Evolutionary conservation across 2,329 filamentous ascomycete genomes (phyloP), one percentile per base, ranked within the genome.

Genomic region (Amauroascus niger): DNA sequence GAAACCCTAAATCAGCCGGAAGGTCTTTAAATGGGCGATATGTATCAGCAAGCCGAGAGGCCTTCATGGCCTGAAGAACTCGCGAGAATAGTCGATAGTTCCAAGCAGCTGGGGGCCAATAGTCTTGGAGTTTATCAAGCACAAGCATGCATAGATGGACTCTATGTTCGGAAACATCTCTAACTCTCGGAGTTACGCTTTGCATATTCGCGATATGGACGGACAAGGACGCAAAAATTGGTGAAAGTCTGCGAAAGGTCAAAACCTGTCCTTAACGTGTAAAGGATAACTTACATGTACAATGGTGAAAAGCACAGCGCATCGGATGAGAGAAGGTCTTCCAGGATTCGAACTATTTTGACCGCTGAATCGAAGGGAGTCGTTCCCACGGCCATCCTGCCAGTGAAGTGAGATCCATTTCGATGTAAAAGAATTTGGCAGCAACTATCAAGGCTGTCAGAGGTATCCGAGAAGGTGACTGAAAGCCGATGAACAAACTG

Each of bases 71-170:
- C 8, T 28, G 20, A 18, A 52, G 32, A 18, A 47, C 24, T 5
- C 26, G 51, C 2, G 16, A 22, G 22, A 53, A 53, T 9, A 53
- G 28, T n/a, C 24, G 43, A 33, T 41, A 53, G 14, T 53, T 37
- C 51, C 41, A 53, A 41, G 35, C 39, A 35, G 48, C 14, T 20
- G 51, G 51, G 20, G 61, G 61, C 49, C 62, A 60, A 6, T 54
- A 48, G 52, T 60, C 58, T 43, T 59, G 54, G 20, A 64, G 37
- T 20, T 63, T 57, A 9, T 59, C 55, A 22, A 64, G 54, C 8
- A 61, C 58, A 18, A 56, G 49, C 61, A 64, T 62, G 39, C 60
- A 62, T 35, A 63, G 57, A 2, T 52, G 54, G n/a, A 61, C 59
- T 37, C 62, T 58, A 53, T 63, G 58, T 30, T 64, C 58, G 13